Evolutionary conservation across 441 rosid genomes (phyloP).

Genomic region (Bocquillonia castaneifolia): DNA sequence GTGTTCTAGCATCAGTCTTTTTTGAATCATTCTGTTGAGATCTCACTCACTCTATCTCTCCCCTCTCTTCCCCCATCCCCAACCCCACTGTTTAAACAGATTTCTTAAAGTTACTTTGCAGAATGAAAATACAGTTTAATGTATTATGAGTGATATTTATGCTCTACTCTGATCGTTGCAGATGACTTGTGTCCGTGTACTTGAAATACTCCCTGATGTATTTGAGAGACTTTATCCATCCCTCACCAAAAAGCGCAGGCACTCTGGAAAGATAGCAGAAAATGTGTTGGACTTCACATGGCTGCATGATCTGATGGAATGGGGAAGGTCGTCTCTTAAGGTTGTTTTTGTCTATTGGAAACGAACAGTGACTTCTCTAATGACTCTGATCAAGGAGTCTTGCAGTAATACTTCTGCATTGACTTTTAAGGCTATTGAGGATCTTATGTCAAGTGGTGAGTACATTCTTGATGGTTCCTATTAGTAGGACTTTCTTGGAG

Average conservation of each 20-base stretch:
- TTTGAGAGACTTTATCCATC: slow-evolving; percentile 52
- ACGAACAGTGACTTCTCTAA: slow-evolving; percentile 56
- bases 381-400: slow-evolving; percentile 50
- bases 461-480: slow-evolving; percentile 12
- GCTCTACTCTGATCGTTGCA: slow-evolving; percentile 35
- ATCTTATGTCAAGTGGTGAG: slow-evolving; percentile 67
- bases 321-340: slow-evolving; percentile 92
- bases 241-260: slow-evolving; percentile 26
- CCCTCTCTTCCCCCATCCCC: no score
- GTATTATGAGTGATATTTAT: slow-evolving; percentile 7
- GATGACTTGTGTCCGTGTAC: slow-evolving; percentile 95
- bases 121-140: no score
- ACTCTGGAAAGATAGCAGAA: slow-evolving; percentile 35
- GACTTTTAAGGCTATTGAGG: slow-evolving; percentile 50
- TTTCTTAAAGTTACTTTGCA: no score
- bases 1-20: slow-evolving; percentile 35
- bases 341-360: slow-evolving; percentile 88
- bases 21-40: slow-evolving; percentile 13
- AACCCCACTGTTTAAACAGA: no score
- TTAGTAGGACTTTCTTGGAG: slow-evolving; percentile 13
- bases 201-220: slow-evolving; percentile 82
- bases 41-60: slow-evolving; percentile 6
- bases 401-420: slow-evolving; percentile 37
- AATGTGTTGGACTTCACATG: slow-evolving; percentile 53
- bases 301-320: slow-evolving; percentile 89